Conservation (phyloP, 1,284 basidiomycete genomes). For the Grifola frondosa region DNA sequence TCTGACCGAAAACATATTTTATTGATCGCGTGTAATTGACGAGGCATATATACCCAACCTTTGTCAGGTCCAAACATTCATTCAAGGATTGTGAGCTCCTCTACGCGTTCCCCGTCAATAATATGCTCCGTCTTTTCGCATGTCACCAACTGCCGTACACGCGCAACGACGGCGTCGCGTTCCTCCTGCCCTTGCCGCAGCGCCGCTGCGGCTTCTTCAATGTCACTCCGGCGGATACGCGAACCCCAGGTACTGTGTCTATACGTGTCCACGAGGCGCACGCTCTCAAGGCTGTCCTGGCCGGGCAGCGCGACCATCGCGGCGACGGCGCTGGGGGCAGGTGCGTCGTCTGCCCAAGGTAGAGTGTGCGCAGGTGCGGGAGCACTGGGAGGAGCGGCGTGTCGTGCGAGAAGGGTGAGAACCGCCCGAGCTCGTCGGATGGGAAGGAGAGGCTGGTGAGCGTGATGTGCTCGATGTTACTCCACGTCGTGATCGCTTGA, state of each 20-base stretch:
- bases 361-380: conserved; percentile 41
- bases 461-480: conserved; percentile 43
- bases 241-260: conserved; percentile 57
- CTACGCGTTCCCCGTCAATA: conserved; percentile 53
- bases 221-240: conserved; percentile 39
- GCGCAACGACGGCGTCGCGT: conserved; percentile 25
- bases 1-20: background rate
- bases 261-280: conserved; percentile 55
- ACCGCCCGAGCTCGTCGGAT: conserved; percentile 21
- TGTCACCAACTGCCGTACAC: conserved; percentile 40
- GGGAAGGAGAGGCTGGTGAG: conserved; percentile 47
- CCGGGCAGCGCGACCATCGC: conserved; percentile 34
- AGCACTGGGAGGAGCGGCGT: conserved; percentile 35
- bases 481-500: conserved; percentile 43
- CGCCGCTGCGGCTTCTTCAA: conserved; percentile 35
- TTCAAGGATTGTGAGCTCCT: conserved; percentile 31
- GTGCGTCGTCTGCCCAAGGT: conserved; percentile 50
- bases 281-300: conserved; percentile 30
- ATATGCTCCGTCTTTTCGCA: conserved; percentile 55
- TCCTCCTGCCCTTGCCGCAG: conserved; percentile 12
- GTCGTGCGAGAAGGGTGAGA: conserved; percentile 18
- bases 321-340: conserved; percentile 41
- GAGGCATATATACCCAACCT: too few species aligned
- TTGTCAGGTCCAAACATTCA: conserved; percentile 13
- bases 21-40: background rate